A percentile compares a stretch with the other conserved stretches of the same genome.
These are phyloP conservation scores for Claviceps capensis DNA, from an alignment of 2,329 filamentous ascomycete species.

Conservation along the genomic window DNA sequence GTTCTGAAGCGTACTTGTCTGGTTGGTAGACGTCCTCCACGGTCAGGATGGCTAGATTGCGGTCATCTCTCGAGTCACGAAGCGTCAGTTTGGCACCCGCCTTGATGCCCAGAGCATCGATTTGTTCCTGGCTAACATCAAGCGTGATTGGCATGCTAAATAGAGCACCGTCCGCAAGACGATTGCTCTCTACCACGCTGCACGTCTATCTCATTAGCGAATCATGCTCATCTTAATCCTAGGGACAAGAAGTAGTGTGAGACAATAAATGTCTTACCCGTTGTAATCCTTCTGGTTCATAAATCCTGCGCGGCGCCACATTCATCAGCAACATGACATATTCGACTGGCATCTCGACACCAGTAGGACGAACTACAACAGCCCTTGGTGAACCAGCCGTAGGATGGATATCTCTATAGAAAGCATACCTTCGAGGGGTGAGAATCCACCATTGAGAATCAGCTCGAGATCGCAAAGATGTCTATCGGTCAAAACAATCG, in stretches of 20 bases:
- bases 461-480: conserved; percentile 97
- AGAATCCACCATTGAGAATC: conserved; percentile 95
- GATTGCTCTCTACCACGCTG: conserved; percentile 78
- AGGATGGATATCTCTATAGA: not conserved
- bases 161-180: conserved; percentile 75
- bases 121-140: conserved; percentile 62
- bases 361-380: conserved; percentile 1
- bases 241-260: not conserved
- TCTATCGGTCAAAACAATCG: conserved; percentile 75
- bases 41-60: conserved; percentile 88
- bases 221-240: too few relatives aligned
- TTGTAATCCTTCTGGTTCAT: conserved; percentile 97
- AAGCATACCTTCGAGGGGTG: conserved; percentile 77
- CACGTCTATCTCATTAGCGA: not conserved
- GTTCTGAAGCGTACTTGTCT: conserved; percentile 57
- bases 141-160: conserved; percentile 97
- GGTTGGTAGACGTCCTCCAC: conserved; percentile 92
- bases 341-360: not conserved
- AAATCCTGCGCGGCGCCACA: conserved; percentile 50
- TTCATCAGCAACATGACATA: not conserved
- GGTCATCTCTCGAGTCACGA: conserved; percentile 90
- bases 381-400: not conserved
- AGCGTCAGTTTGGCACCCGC: conserved; percentile 72
- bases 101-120: conserved; percentile 65
- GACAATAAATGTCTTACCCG: conserved; percentile 43